A percentile compares a stretch with the other conserved stretches of the same genome.
Conservation (phyloP, 2,329 filamentous ascomycete species). For the Helicocarpus griseus region DNA sequence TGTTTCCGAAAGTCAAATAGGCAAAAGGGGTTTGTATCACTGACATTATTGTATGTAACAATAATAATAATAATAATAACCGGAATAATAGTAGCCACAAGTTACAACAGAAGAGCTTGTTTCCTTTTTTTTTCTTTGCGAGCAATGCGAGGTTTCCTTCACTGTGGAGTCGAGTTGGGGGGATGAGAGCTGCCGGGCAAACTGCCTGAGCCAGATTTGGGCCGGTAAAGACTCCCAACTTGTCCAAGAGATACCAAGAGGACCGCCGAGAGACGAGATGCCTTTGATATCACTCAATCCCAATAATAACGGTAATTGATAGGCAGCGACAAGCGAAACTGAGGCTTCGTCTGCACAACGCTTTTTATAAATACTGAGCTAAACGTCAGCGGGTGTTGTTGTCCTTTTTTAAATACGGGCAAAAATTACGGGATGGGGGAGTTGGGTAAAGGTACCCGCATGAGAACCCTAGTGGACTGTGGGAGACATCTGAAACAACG, state of each 20-base stretch:
- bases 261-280: not conserved
- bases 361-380: too few species aligned
- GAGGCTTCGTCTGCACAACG: not conserved
- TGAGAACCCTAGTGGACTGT: not conserved
- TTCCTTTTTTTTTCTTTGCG: not conserved
- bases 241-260: not conserved
- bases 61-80: not conserved
- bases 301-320: not conserved
- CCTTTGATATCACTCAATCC: not conserved
- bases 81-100: not conserved
- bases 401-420: too few species aligned
- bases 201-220: not conserved
- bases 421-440: too few species aligned
- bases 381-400: too few species aligned
- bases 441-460: not conserved
- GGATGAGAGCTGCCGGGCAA: not conserved
- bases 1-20: conserved; percentile 1
- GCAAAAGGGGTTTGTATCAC: not conserved
- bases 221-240: not conserved
- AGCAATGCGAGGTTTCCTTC: not conserved
- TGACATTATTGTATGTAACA: too few species aligned
- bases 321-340: not conserved
- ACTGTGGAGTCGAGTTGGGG: not conserved
- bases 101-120: not conserved
- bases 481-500: conserved; percentile 1